Percentiles rank a stretch among this genome's conserved stretches.
These are phyloP conservation scores for Ceratobasidium theobromae DNA, from an alignment of 1,284 basidiomycete genomes.

Conservation along the genomic window DNA sequence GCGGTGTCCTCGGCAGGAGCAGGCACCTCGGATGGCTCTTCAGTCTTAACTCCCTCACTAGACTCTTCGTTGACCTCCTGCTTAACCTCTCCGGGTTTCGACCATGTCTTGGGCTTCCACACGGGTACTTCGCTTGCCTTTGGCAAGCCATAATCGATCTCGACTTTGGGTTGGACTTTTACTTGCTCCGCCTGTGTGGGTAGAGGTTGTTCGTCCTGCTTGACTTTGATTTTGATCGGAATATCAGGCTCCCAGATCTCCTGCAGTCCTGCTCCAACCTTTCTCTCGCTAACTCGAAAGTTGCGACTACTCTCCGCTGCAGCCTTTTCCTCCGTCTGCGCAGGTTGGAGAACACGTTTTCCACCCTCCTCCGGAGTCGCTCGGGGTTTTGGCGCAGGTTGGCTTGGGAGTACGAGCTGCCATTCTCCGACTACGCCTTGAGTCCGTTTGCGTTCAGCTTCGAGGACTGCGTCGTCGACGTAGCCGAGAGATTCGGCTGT, in stretches of 20 bases:
- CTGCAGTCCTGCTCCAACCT: conserved; percentile 9
- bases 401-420: conserved; percentile 43
- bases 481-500: conserved; percentile 82
- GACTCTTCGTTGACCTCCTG: conserved; percentile 7
- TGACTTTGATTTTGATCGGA: conserved; percentile 22
- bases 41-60: neutral
- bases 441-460: conserved; percentile 58
- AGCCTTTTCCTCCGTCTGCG: conserved; percentile 16
- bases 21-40: neutral
- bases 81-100: conserved; percentile 21
- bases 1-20: neutral
- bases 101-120: conserved; percentile 19
- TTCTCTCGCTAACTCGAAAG: conserved; percentile 19
- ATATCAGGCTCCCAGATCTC: conserved; percentile 25
- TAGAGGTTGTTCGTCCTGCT: neutral
- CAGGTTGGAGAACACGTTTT: conserved; percentile 11
- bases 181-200: neutral
- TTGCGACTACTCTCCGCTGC: conserved; percentile 25
- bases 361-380: neutral
- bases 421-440: conserved; percentile 83
- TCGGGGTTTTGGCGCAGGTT: neutral
- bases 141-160: conserved; percentile 22
- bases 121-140: conserved; percentile 22
- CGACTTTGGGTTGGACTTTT: conserved; percentile 2
- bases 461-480: conserved; percentile 67